Evolutionary conservation across 352 stramenopile species (phyloP).

Genomic region (Phytopythium oedochilum): DNA sequence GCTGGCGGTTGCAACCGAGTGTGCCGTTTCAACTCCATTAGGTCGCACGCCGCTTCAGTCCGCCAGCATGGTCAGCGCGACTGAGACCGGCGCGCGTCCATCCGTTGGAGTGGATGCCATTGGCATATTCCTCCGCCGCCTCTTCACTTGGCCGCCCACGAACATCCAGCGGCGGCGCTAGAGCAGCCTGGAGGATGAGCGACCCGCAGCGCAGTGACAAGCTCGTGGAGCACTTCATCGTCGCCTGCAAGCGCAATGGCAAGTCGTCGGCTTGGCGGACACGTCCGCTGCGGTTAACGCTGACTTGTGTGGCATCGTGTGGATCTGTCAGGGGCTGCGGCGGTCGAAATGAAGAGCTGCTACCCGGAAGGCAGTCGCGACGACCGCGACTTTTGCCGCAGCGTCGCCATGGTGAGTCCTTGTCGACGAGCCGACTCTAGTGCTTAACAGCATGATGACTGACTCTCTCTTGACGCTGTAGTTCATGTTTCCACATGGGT

Average conservation of each 20-base stretch:
- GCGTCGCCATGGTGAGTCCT: slow-evolving; percentile 33
- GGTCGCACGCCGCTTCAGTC: slow-evolving; percentile 1
- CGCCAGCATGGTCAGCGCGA: not conserved
- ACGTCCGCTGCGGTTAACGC: not conserved
- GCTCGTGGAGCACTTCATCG: slow-evolving; percentile 40
- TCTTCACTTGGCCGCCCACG: not conserved
- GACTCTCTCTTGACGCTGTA: slow-evolving; percentile 4
- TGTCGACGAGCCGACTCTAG: too few species aligned
- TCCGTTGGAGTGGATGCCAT: not conserved
- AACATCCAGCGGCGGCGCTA: not conserved
- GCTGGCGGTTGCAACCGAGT: not conserved
- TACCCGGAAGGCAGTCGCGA: slow-evolving; percentile 26
- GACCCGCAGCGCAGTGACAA: slow-evolving; percentile 7
- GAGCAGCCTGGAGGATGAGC: not conserved
- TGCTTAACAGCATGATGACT: too few species aligned
- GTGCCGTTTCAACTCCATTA: not conserved
- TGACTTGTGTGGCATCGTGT: not conserved
- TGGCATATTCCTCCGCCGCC: not conserved
- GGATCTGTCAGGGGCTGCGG: not conserved
- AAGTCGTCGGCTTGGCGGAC: too few species aligned
- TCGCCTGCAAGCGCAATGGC: slow-evolving; percentile 20
- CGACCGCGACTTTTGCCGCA: slow-evolving; percentile 39
- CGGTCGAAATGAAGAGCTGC: slow-evolving; percentile 25
- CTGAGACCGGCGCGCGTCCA: not conserved
- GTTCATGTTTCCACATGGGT: slow-evolving; percentile 50